phyloP scores from a whole-genome alignment of 306 rosid species.

The Abrus pulchellus region DNA sequence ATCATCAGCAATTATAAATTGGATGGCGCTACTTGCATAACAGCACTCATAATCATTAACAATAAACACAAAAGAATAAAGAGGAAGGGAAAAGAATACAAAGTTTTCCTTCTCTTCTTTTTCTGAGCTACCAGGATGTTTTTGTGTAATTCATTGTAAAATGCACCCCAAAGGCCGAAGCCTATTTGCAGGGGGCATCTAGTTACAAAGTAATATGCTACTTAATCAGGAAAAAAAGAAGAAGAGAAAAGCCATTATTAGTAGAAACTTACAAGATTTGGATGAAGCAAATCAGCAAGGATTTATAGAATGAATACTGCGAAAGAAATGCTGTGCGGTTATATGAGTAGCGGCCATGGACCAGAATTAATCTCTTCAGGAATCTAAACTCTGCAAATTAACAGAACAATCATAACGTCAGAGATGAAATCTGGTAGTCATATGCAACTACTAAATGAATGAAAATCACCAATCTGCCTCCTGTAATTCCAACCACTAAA shows the following conservation, averaged over 20 bases:
- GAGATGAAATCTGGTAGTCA: conserved; percentile 41
- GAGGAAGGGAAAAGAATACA: conserved; percentile 18
- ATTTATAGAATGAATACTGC: conserved; percentile 97
- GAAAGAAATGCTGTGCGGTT: conserved; percentile 97
- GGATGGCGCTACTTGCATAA: conserved; percentile 3
- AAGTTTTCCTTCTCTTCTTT: conserved; percentile 14
- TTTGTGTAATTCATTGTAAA: conserved; percentile 12
- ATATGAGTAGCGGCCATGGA: conserved; percentile 99
- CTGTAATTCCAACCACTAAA: conserved; percentile 32
- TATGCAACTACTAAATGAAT: conserved; percentile 26
- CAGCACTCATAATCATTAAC: conserved; percentile 27
- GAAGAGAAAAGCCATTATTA: conserved; percentile 7
- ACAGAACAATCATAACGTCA: conserved; percentile 42
- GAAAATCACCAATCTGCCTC: conserved; percentile 38
- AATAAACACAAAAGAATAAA: conserved; percentile 21
- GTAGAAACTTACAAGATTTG: conserved; percentile 89
- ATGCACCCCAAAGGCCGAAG: neutral
- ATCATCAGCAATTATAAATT: conserved; percentile 57
- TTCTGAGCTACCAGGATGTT: conserved; percentile 21
- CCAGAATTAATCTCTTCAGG: conserved; percentile 88
- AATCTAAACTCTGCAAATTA: conserved; percentile 91
- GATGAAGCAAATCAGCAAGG: conserved; percentile 92
- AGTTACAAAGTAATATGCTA: conserved; percentile 22
- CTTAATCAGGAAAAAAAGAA: conserved; percentile 28
- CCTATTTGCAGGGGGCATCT: conserved; percentile 21